A percentile compares a stretch with the other conserved stretches of the same genome.
Conservation (phyloP, 78 protist genomes). For the Pelomyxa schiedti region DNA sequence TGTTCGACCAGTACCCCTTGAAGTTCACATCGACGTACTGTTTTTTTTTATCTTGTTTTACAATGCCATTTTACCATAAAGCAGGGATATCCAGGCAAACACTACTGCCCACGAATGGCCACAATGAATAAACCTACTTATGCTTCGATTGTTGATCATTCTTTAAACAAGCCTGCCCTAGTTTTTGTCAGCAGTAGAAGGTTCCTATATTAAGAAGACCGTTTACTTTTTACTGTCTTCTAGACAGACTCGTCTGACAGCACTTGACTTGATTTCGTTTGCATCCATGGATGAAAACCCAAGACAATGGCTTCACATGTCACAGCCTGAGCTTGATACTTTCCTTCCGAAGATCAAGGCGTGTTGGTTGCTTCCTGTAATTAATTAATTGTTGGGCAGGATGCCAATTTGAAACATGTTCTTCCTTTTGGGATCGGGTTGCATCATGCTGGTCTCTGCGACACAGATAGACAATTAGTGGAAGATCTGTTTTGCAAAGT, state of each 20-base stretch:
- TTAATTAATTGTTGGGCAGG: conserved; percentile 11
- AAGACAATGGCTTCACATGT: conserved; percentile 36
- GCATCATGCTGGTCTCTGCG: conserved; percentile 96
- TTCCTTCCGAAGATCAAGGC: not conserved
- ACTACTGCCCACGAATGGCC: conserved; percentile 99
- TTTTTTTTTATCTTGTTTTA: not conserved
- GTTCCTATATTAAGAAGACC: no score
- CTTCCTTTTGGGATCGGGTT: conserved; percentile 94
- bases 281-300: conserved; percentile 56
- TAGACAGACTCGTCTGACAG: conserved; percentile 98
- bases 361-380: not conserved
- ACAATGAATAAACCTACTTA: conserved; percentile 98
- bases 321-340: conserved; percentile 17
- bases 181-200: conserved; percentile 95
- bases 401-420: conserved; percentile 57
- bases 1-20: conserved; percentile 63
- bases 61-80: not conserved
- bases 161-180: conserved; percentile 72
- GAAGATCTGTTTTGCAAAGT: conserved; percentile 63
- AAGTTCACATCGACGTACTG: conserved; percentile 39
- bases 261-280: conserved; percentile 76
- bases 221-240: no score
- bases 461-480: conserved; percentile 54
- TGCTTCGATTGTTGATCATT: conserved; percentile 66
- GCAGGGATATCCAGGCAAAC: conserved; percentile 89